These are phyloP conservation scores for Trapa bicornis DNA, from an alignment of 345 rosid genomes.

Conservation along the genomic window DNA sequence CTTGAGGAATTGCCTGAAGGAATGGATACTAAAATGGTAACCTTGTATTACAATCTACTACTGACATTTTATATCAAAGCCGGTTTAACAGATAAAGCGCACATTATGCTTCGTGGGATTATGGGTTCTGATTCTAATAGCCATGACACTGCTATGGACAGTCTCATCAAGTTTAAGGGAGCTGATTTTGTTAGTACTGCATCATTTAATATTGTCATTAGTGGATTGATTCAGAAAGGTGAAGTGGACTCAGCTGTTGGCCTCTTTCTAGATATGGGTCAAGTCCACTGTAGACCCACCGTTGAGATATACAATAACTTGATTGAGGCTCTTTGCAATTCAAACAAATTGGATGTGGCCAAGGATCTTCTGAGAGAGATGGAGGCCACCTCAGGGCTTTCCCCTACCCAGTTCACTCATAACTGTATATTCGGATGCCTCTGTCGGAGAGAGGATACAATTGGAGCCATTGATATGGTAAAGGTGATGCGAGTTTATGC, in stretches of 20 bases:
- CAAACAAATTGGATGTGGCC: constrained; percentile 56
- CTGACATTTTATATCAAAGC: constrained; percentile 26
- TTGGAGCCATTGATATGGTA: constrained; percentile 44
- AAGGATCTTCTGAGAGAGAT: constrained; percentile 41
- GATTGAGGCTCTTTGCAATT: constrained; percentile 50
- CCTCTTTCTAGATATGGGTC: constrained; percentile 45
- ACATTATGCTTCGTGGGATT: constrained; percentile 29
- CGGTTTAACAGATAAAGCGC: constrained; percentile 41
- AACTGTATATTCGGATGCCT: constrained; percentile 62
- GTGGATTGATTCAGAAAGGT: constrained; percentile 30
- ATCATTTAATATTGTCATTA: constrained; percentile 40
- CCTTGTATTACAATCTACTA: constrained; percentile 38
- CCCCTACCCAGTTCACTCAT: constrained; percentile 53
- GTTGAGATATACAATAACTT: constrained; percentile 40
- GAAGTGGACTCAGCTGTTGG: constrained; percentile 48
- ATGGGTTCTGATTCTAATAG: constrained; percentile 14
- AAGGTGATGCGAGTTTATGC: constrained; percentile 67
- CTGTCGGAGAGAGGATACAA: constrained; percentile 43
- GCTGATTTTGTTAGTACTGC: constrained; percentile 25
- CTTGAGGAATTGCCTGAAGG: constrained; percentile 28
- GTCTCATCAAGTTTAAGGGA: constrained; percentile 25
- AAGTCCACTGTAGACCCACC: constrained; percentile 26
- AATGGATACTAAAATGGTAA: constrained; percentile 28
- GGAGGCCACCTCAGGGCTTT: constrained; percentile 40
- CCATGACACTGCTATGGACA: constrained; percentile 15